Conservation (phyloP, 2,329 filamentous ascomycete species). For the Fusarium scirpi region DNA sequence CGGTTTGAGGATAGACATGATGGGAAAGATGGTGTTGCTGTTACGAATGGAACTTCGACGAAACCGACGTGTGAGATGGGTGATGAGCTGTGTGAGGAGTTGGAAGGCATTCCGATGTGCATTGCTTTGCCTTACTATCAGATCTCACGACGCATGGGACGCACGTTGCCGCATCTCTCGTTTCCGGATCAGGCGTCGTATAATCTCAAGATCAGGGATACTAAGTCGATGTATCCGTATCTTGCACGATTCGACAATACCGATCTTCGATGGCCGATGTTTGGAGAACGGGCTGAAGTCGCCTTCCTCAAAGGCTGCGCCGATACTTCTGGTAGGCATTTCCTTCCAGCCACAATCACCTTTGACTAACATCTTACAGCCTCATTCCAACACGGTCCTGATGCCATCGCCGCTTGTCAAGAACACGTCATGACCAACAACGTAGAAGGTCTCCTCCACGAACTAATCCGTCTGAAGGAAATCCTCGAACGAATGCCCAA, state of each 20-base stretch:
- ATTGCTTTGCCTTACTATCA: conserved; percentile 65
- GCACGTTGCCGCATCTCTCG: conserved; percentile 64
- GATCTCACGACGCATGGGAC: conserved; percentile 63
- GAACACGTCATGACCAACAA: conserved; percentile 66
- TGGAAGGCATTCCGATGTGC: conserved; percentile 60
- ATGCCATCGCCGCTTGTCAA: conserved; percentile 65
- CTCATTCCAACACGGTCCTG: conserved; percentile 63
- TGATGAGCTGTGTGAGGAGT: conserved; percentile 64
- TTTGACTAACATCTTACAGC: conserved; percentile 33
- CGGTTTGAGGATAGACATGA: conserved; percentile 65
- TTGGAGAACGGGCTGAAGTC: conserved; percentile 63
- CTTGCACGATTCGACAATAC: conserved; percentile 65
- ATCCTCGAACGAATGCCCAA: conserved; percentile 66
- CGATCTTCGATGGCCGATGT: conserved; percentile 66
- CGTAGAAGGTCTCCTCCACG: conserved; percentile 61
- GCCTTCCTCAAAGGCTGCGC: conserved; percentile 64
- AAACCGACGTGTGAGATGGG: conserved; percentile 58
- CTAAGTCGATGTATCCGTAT: conserved; percentile 62
- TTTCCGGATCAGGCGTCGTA: conserved; percentile 67
- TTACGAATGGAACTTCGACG: conserved; percentile 44
- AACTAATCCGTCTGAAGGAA: conserved; percentile 64
- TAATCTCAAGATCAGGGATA: conserved; percentile 63
- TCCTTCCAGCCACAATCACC: fast-evolving
- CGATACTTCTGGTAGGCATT: conserved; percentile 52
- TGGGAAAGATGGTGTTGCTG: conserved; percentile 62